Evolutionary conservation across 768 basidiomycete species (phyloP), one percentile per base, ranked within the genome.

Genomic region (Coprinopsis marcescibilis): DNA sequence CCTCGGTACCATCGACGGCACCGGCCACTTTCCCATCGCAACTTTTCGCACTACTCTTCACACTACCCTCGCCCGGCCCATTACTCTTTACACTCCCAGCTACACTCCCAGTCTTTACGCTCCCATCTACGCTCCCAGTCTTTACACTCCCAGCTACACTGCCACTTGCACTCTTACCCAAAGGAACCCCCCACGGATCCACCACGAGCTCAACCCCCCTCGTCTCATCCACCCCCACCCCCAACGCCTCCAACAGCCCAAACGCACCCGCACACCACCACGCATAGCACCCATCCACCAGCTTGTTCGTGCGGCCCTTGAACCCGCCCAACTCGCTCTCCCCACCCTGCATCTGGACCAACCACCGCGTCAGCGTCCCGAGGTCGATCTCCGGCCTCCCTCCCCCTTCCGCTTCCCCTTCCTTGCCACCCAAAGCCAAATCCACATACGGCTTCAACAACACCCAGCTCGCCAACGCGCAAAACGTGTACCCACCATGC

Each of bases 261-360:
- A 96, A 89, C 13, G 85, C 76, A 0, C 94, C 94, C 1, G 90
- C 96, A 19, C 91, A 89, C 96, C 95, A 99, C 96, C 96, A 99
- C n/a, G 87, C 84, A 64, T 99, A 99, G 64, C 96, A 99, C 3
- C 95, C 96, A 57, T 99, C 96, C 0, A 99, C 95, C n/a, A 99
- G 76, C 63, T 99, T 99, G 62, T 98, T 99, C 53, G 91, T 90
- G 44, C 96, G 72, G 0, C 96, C 96, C 46, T 75, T 77, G 66
- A 99, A 98, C 2, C 96, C 96, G 2, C 93, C 95, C 7, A 92
- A 71, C 59, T 98, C 95, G 10, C 77, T 73, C 34, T 82, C 82
- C 1, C 67, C 64, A 0, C 91, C 93, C 60, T 98, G 95, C 83
- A 96, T 85, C 35, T 82, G 71, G 3, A 78, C 81, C 2, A 85